Evolutionary conservation across 345 rosid species (phyloP).

Genomic region (Murraya koenigii): DNA sequence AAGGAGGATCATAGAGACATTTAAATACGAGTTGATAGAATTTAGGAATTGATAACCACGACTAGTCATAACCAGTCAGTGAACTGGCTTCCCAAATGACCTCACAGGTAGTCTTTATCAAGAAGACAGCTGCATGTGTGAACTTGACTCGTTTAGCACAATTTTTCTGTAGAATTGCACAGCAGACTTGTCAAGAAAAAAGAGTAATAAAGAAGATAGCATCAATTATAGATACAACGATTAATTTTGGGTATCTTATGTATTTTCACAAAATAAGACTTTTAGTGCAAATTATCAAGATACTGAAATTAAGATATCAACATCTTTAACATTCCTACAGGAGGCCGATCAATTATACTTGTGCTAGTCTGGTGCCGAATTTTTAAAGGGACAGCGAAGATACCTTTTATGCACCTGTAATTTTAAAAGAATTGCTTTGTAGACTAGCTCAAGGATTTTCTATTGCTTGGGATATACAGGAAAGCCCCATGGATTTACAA

Average conservation of each 20-base stretch:
- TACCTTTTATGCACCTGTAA: background rate
- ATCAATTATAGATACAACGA: background rate
- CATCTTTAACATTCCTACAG: background rate
- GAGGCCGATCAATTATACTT: background rate
- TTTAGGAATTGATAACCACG: no score
- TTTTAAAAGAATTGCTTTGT: background rate
- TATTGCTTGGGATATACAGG: background rate
- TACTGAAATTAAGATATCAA: no score
- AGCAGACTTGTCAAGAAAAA: no score
- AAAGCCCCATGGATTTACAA: background rate
- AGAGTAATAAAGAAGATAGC: no score
- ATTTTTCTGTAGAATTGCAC: no score
- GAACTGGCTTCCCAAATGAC: no score
- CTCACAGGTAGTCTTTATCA: no score
- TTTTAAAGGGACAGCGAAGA: background rate
- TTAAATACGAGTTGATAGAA: no score
- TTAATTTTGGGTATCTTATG: background rate
- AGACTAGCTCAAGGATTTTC: background rate
- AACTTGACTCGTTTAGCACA: no score
- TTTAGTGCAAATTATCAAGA: background rate
- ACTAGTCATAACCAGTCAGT: no score
- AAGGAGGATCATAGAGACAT: no score
- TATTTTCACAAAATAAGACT: background rate
- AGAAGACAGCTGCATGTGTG: no score
- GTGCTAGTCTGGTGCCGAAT: background rate